Evolutionary conservation across 306 rosid species (phyloP), one percentile per base, ranked within the genome.

Genomic region (Lupinus albus): DNA sequence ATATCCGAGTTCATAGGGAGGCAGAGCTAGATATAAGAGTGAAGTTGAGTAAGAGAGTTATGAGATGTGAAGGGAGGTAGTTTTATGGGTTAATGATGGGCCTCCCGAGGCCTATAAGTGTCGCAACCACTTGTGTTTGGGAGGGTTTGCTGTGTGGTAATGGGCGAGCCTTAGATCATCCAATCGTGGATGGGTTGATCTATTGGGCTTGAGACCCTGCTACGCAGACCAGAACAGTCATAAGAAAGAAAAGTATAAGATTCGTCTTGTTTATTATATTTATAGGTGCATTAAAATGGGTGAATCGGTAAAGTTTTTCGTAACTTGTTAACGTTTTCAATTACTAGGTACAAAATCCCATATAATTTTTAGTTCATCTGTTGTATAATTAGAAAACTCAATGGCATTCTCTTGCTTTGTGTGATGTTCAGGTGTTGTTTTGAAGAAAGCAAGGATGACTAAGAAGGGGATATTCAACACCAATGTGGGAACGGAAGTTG

Each of bases 381-480:
- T 25, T 25, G 30, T 25, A 25, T 25, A 2, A 25, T 25, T 25
- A 25, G 30, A 25, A 25, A 55, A 56, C 30, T 60, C 25, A 48
- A 8, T 0, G 8, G 5, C 32, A 74, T 67, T 76, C 18, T 35
- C 63, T 64, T 73, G 41, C 63, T 41, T 55, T 62, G 21, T 56
- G 68, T n/a, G 16, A 21, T 75, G 60, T 61, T 58, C 39, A 89
- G 98, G 88, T 54, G 80, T 89, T 70, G 88, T 92, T 63, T 80
- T 92, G 79, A 89, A 89, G 85, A 83, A 86, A 68, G 96, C 95
- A 39, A 86, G 86, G 80, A 83, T 87, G 93, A 84, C 74, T 50
- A 86, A 73, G 72, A 86, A 75, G 76, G 96, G 98, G 49, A 86
- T 77, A 64, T 64, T 73, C 51, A 64, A 54, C 46, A 65, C 76